Evolutionary conservation across 2,329 filamentous ascomycete genomes (phyloP), one percentile per base, ranked within the genome.

Genomic region (Cyclaneusma minus): DNA sequence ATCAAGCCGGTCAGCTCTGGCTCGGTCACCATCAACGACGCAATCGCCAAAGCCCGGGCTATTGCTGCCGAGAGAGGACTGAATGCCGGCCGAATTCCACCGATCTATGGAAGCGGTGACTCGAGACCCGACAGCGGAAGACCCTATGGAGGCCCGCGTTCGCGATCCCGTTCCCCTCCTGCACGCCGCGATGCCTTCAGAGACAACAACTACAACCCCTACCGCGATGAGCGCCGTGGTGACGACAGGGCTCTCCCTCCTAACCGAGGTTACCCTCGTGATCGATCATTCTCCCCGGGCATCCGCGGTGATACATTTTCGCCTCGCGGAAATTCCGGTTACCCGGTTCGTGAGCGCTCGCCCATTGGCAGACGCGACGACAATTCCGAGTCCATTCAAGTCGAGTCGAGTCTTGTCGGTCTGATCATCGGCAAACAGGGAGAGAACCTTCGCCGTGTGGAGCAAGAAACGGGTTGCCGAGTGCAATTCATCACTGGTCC

Each of bases 351-450:
- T 41, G 66, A 75, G 29, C 60, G 72, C 28, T 74, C 71, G 19
- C 70, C 73, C 13, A 53, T 63, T 12, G 47, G 57, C 25, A 56
- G 57, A 37, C 44, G 43, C 21, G 32, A 37, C 21, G 79, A 83
- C 38, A 78, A 75, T 42, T 67, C 68, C 13, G 84, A 93, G 54
- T 79, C 76, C 13, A 84, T 93, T 38, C 68, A 78, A 42, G 83
- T 93, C 43, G 83, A 92, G 47, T 83, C 81, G 13, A 80, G 73
- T 41, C 64, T 92, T 24, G 84, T 93, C 27, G 84, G 84, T 21
- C 61, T 93, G 17, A 91, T 93, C 43, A 93, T 93, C 45, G 84
- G 84, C 28, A 72, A 84, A 33, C 79, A 85, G 45, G 84, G 84
- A 38, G 85, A 93, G 55, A 93, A 91, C 41, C 58, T 93, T 22